Percentiles rank a stretch among this genome's conserved stretches.
These are phyloP conservation scores for Penicillium sp. DNA, from an alignment of 2,329 filamentous ascomycete species.

Conservation along the genomic window DNA sequence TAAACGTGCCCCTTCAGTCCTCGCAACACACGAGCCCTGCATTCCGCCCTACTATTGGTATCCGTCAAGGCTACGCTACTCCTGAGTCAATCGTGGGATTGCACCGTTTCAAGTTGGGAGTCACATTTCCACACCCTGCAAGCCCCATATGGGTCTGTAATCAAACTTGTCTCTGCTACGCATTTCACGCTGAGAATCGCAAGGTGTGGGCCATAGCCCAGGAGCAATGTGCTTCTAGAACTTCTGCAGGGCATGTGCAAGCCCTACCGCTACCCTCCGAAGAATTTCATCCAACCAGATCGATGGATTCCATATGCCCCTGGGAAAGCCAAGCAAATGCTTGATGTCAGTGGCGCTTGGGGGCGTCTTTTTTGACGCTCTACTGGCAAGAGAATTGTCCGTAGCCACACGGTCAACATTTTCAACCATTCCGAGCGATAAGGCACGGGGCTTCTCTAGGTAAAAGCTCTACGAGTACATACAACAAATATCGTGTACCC, in stretches of 20 bases:
- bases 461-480: too few relatives aligned
- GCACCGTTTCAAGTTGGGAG: neutral
- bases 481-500: too few relatives aligned
- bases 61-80: slow-evolving; percentile 13
- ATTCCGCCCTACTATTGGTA: slow-evolving; percentile 20
- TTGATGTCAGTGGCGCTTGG: neutral
- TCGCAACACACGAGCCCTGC: slow-evolving; percentile 12
- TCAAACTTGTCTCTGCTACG: neutral
- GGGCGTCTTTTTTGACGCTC: neutral
- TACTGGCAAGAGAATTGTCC: neutral
- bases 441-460: too few relatives aligned
- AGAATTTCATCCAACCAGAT: neutral
- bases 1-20: slow-evolving; percentile 14
- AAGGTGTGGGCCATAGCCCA: neutral
- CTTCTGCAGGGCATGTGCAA: neutral
- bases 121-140: neutral
- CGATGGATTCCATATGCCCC: neutral
- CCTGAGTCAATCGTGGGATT: neutral
- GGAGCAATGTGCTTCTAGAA: neutral
- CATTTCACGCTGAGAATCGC: neutral
- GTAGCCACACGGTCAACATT: neutral
- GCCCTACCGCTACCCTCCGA: neutral
- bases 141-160: neutral
- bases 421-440: neutral
- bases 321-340: neutral